Base-by-base conservation (phyloP, 805 yeast species). In the Monosporozyma aquatica region DNA sequence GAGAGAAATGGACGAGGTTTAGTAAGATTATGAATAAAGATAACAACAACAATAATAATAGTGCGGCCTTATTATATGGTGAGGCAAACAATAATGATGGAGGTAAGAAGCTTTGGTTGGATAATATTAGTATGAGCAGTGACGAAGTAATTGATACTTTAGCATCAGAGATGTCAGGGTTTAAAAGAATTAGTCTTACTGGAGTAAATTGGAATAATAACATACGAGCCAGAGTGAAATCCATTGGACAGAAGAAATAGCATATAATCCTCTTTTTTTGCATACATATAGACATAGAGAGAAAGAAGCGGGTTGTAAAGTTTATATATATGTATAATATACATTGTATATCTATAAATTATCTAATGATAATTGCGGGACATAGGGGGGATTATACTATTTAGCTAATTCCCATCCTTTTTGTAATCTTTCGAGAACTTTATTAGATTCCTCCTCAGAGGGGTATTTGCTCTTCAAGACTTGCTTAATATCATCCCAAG, bases 191-290 rank as follows among this genome's bases (percentile, higher is more conserved):
- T 42, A 42, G 41, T 29, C 22, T 67, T 3, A 65, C 66, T 18
- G 81, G 82, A 2, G 75, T 75, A 6, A 73, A 69, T 34, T 78
- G 83, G 84, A 77, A 78, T 55, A 74, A 71, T 47, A 73, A 69
- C 54, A 66, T 78, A 35, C 70, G 76, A 38, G 72, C 67, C 47
- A 74, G 69, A 51, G 72, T 78, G 67, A 72, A 66, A 49, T 65
- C 67, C 45, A 54, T 57, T 41, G 40, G 38, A 30, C 43, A 40
- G 20, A 30, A 36, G 15, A 18, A 32, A 10, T 20, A 20, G 13
- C 18, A 8, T 14, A 21, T 20, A 10, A 22, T 6, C 3, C 4
- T 13, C 6, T 34, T 14, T 17, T 11, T 15, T 33, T 30, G 34
- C 18, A 8, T 22, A 37, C 26, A 39, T 40, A 37, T 35, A 36